Percentiles rank a stretch among this genome's conserved stretches.
phyloP scores from a whole-genome alignment of 768 basidiomycete genomes.

The Pholiota molesta region DNA sequence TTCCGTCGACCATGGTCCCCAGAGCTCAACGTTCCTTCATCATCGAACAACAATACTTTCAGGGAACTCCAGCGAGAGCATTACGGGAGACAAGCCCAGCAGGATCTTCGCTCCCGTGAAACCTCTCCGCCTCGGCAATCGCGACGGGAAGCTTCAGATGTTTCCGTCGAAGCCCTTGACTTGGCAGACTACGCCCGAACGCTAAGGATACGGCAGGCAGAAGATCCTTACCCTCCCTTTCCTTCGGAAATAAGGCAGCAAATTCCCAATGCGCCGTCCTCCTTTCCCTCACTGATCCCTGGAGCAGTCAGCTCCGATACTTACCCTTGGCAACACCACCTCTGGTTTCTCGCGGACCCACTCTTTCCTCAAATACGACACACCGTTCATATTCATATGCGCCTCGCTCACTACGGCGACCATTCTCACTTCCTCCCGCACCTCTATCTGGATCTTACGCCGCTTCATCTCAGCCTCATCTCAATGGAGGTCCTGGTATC shows the following conservation, averaged over 20 bases:
- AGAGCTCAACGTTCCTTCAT: conserved; percentile 51
- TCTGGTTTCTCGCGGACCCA: conserved; percentile 45
- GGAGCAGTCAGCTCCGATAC: conserved; percentile 25
- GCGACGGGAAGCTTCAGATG: conserved; percentile 59
- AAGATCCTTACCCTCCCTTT: conserved; percentile 37
- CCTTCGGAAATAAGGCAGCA: conserved; percentile 27
- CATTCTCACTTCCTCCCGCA: conserved; percentile 53
- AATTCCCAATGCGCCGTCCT: conserved; percentile 29
- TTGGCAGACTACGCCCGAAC: conserved; percentile 70
- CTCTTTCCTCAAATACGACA: conserved; percentile 40
- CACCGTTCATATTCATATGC: conserved; percentile 24
- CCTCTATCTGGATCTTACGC: conserved; percentile 29
- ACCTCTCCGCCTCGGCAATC: conserved; percentile 26
- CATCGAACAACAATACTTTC: conserved; percentile 24
- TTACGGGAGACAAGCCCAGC: conserved; percentile 12
- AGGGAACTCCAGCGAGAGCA: conserved; percentile 18
- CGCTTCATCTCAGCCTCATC: conserved; percentile 25
- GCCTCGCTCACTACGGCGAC: conserved; percentile 32
- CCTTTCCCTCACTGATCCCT: conserved; percentile 27
- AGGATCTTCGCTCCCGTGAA: conserved; percentile 16
- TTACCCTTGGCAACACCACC: conserved; percentile 32
- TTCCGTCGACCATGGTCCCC: conserved; percentile 72
- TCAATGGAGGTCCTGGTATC: conserved; percentile 23
- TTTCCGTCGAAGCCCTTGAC: conserved; percentile 72
- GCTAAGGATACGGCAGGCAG: conserved; percentile 39